Conservation (phyloP, 2,329 filamentous ascomycete genomes). For the Meredithiella fracta region DNA sequence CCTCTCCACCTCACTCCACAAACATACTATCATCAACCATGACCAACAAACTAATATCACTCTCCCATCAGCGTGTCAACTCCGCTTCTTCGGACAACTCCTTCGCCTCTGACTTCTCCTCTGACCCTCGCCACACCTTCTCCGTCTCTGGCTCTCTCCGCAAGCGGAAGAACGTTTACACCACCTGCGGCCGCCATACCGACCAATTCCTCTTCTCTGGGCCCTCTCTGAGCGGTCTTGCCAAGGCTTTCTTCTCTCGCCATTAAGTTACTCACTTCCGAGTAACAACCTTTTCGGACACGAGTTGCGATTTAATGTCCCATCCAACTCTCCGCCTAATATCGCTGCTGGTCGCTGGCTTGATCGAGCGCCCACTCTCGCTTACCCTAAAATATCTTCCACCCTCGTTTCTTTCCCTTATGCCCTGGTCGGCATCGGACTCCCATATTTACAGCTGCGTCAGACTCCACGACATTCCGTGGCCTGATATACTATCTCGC, state of each 20-base stretch:
- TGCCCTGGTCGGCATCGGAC: background rate
- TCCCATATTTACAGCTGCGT: background rate
- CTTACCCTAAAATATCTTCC: background rate
- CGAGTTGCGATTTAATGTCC: background rate
- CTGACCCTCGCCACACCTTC: background rate
- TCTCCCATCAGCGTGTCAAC: slow-evolving; percentile 3
- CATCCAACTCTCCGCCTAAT: background rate
- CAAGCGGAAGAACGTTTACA: slow-evolving; percentile 32
- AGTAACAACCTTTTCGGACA: background rate
- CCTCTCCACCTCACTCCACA: background rate
- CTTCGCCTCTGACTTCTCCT: background rate
- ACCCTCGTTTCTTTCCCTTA: background rate
- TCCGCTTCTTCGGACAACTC: slow-evolving; percentile 8
- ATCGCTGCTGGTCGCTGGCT: background rate
- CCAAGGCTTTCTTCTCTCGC: slow-evolving; percentile 23
- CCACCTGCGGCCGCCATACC: slow-evolving; percentile 38
- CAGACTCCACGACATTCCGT: background rate
- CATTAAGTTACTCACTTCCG: slow-evolving; percentile 4
- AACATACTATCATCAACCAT: background rate
- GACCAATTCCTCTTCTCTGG: slow-evolving; percentile 37
- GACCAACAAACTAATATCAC: slow-evolving; percentile 3
- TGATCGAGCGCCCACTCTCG: background rate
- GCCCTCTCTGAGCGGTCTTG: slow-evolving; percentile 28
- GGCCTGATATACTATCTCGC: background rate
- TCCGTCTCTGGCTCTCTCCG: slow-evolving; percentile 18